These are phyloP conservation scores for Podospora comata DNA, from an alignment of 495 filamentous ascomycete species.

Conservation along the genomic window DNA sequence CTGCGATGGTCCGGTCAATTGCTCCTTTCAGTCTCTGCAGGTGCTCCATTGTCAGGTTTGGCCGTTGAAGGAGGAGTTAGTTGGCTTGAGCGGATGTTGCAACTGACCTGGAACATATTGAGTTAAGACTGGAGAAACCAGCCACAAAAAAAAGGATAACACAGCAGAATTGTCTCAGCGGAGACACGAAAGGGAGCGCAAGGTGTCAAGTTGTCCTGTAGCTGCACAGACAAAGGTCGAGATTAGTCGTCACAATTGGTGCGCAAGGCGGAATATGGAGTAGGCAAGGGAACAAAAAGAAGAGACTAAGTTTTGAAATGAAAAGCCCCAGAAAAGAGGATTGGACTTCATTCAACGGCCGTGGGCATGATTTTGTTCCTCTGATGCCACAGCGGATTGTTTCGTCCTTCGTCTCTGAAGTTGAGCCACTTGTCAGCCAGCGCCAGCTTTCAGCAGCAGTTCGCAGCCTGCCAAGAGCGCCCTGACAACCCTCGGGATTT, in stretches of 20 bases:
- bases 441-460: background rate
- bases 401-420: constrained; percentile 1
- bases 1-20: constrained; percentile 80
- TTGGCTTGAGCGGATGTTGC: background rate
- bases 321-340: no score
- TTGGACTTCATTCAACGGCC: background rate
- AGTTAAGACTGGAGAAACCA: constrained; percentile 15
- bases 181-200: background rate
- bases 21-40: constrained; percentile 76
- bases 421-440: constrained; percentile 14
- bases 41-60: constrained; percentile 15
- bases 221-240: background rate
- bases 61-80: background rate
- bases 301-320: background rate
- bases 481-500: background rate
- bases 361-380: background rate
- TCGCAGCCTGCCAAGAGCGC: background rate
- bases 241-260: background rate
- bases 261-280: background rate
- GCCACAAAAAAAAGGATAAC: background rate
- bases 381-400: background rate
- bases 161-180: background rate
- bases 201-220: background rate
- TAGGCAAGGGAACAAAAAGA: background rate
- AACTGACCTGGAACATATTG: constrained; percentile 37